These are phyloP conservation scores for Cladophialophora carrionii DNA, from an alignment of 2,329 filamentous ascomycete species.

Conservation along the genomic window DNA sequence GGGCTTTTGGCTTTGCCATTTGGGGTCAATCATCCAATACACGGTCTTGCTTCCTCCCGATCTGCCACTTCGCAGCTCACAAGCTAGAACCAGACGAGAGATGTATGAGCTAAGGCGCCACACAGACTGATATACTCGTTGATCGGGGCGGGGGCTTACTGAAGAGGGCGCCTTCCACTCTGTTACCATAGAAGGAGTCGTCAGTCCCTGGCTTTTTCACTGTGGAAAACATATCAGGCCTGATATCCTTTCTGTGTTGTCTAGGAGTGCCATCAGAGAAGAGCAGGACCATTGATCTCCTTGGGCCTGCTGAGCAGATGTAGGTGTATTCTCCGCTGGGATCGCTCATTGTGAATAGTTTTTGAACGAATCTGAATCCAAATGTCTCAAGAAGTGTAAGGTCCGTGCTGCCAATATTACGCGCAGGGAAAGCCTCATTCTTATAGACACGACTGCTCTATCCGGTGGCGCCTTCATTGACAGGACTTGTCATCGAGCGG, in stretches of 20 bases:
- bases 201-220: slow-evolving; percentile 1
- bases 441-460: not conserved
- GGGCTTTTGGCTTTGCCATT: slow-evolving; percentile 1
- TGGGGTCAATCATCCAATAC: slow-evolving; percentile 3
- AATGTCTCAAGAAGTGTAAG: not conserved
- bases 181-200: not conserved
- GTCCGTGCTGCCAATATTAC: not conserved
- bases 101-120: not conserved
- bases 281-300: not conserved
- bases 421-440: not conserved
- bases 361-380: not conserved
- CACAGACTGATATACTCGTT: not conserved
- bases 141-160: not conserved
- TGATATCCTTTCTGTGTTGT: slow-evolving; percentile 1
- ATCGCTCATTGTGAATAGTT: not conserved
- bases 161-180: slow-evolving; percentile 1
- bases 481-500: not conserved
- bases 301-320: not conserved
- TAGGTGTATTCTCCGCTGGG: slow-evolving; percentile 4
- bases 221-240: not conserved
- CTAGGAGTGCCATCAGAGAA: slow-evolving; percentile 2
- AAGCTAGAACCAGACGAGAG: not conserved
- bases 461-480: not conserved
- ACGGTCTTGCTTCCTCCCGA: slow-evolving; percentile 1
- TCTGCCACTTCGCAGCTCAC: slow-evolving; percentile 1